Evolutionary conservation across 192 early-diverging fungal genomes (phyloP).

Genomic region (Linnemannia zychae): DNA sequence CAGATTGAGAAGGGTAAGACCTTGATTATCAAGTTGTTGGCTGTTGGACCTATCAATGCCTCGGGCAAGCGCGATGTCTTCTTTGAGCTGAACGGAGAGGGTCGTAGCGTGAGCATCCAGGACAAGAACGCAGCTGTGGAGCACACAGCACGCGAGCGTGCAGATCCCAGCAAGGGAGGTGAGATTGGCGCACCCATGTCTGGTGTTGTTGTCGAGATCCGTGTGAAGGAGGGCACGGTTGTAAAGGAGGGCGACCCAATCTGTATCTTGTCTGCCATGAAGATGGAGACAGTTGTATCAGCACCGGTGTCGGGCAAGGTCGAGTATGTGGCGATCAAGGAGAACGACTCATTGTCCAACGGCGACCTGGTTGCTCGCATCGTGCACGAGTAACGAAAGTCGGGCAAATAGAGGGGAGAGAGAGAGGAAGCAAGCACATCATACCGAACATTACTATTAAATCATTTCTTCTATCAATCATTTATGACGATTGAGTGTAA

Average conservation of each 20-base stretch:
- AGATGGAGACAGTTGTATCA: conserved; percentile 95
- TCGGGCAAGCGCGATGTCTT: conserved; percentile 89
- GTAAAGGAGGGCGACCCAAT: conserved; percentile 94
- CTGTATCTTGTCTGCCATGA: conserved; percentile 97
- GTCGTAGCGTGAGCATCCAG: conserved; percentile 82
- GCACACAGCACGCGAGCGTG: conserved; percentile 77
- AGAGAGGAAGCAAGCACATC: background rate
- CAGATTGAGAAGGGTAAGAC: conserved; percentile 90
- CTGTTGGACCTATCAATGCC: conserved; percentile 87
- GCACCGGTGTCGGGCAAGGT: conserved; percentile 84
- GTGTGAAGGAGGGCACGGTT: conserved; percentile 81
- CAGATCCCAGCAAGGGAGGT: conserved; percentile 79
- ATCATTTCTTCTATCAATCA: background rate
- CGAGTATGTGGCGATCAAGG: conserved; percentile 75
- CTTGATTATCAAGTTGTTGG: conserved; percentile 91
- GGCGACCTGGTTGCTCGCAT: conserved; percentile 88
- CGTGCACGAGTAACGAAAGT: conserved; percentile 58
- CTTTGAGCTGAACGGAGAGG: conserved; percentile 97
- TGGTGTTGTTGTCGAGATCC: conserved; percentile 94
- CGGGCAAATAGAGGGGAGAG: background rate
- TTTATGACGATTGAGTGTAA: background rate
- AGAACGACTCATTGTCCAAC: conserved; percentile 83
- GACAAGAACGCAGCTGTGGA: conserved; percentile 76
- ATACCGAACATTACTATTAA: conserved; percentile 1
- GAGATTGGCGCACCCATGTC: conserved; percentile 97